phyloP scores from a whole-genome alignment of 2,329 filamentous ascomycete species.

The Chalaropsis thielavioides region DNA sequence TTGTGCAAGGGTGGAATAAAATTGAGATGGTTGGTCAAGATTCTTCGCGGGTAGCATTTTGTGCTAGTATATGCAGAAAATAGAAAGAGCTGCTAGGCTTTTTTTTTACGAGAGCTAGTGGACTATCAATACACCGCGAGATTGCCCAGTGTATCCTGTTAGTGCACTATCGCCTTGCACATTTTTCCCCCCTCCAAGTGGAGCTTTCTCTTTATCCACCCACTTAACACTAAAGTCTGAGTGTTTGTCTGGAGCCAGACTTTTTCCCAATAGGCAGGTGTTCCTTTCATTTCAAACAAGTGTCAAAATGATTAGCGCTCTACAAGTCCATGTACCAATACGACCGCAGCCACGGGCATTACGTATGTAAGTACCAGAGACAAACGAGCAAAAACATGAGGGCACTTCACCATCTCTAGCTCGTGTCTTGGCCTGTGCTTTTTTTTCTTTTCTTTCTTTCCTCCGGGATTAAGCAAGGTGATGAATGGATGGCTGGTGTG shows the following conservation, averaged over 20 bases:
- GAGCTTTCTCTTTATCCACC: not conserved
- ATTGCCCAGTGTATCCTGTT: not conserved
- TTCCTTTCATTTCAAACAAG: conserved; percentile 6
- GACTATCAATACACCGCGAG: not conserved
- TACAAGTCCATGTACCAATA: not conserved
- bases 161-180: not conserved
- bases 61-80: not conserved
- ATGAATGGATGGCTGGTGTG: not conserved
- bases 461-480: not conserved
- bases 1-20: conserved; percentile 3
- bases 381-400: not conserved
- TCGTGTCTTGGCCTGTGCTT: not conserved
- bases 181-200: not conserved
- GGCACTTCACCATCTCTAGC: not conserved
- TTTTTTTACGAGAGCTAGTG: not conserved
- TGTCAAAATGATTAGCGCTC: conserved; percentile 1
- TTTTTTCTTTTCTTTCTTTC: not conserved
- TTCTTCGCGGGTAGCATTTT: not conserved
- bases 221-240: not conserved
- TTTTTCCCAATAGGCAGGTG: not conserved
- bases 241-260: not conserved
- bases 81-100: not conserved
- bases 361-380: not conserved
- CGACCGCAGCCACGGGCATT: not conserved
- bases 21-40: not conserved